phyloP scores from a whole-genome alignment of 1,139 yeast genomes.

The Citeromyces hawaiiensis region DNA sequence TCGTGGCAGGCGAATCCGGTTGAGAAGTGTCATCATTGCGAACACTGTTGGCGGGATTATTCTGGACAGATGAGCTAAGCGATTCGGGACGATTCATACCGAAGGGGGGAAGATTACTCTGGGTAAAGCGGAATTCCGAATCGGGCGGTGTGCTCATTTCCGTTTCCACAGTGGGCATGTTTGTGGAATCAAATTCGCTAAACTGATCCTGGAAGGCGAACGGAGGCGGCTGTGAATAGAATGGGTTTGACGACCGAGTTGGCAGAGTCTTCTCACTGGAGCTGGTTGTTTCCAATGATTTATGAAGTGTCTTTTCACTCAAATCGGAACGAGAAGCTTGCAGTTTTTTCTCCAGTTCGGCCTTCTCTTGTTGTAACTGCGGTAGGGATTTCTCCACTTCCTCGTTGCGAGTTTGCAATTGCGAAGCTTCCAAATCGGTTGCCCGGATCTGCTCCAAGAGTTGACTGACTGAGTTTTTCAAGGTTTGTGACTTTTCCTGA shows the following conservation, averaged over 20 bases:
- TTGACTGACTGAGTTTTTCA: constrained; percentile 35
- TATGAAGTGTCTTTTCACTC: background rate
- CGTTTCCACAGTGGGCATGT: background rate
- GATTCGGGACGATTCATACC: constrained; percentile 42
- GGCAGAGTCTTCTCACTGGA: constrained; percentile 5
- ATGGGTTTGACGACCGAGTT: constrained; percentile 5
- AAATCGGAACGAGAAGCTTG: constrained; percentile 15
- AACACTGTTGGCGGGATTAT: constrained; percentile 83
- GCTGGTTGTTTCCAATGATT: background rate
- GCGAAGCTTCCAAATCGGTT: constrained; percentile 9
- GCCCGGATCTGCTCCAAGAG: constrained; percentile 25
- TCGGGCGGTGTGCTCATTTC: constrained; percentile 18
- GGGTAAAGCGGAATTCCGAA: constrained; percentile 25
- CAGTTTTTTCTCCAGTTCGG: constrained; percentile 8
- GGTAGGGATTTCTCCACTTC: constrained; percentile 25
- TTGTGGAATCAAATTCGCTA: background rate
- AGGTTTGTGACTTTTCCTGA: constrained; percentile 26
- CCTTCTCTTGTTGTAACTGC: constrained; percentile 18
- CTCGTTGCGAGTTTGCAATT: constrained; percentile 10
- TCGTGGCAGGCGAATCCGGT: constrained; percentile 36
- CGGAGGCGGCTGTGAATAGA: background rate
- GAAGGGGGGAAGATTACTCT: constrained; percentile 7
- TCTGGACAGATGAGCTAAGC: constrained; percentile 80
- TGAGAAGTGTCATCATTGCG: constrained; percentile 54
- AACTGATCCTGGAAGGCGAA: background rate